Evolutionary conservation across 1,284 basidiomycete genomes (phyloP).

Genomic region (Cryptococcus neoformans): DNA sequence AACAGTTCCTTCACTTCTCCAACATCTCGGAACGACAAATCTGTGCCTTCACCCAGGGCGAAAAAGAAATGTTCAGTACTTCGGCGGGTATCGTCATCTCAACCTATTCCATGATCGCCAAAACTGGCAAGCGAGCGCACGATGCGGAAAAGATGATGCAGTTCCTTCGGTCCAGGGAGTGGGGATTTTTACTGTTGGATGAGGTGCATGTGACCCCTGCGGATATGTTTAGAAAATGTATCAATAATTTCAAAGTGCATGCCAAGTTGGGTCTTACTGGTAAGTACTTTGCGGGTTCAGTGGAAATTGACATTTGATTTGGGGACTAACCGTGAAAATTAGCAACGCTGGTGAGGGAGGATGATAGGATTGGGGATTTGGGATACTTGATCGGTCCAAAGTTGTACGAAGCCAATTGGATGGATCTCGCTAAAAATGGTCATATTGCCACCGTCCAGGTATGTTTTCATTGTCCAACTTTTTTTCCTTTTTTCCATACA

Average conservation of each 20-base stretch:
- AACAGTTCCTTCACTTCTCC: slow-evolving; percentile 96
- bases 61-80: slow-evolving; percentile 89
- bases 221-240: slow-evolving; percentile 92
- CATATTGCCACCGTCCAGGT: slow-evolving; percentile 99
- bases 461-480: slow-evolving; percentile 23
- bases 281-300: slow-evolving; percentile 44
- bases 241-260: slow-evolving; percentile 96
- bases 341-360: slow-evolving; percentile 97
- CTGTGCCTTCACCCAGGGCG: slow-evolving; percentile 91
- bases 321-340: slow-evolving; percentile 1
- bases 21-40: slow-evolving; percentile 94
- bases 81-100: slow-evolving; percentile 90
- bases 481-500: neutral
- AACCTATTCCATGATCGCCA: slow-evolving; percentile 98
- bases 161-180: slow-evolving; percentile 88
- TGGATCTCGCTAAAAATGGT: slow-evolving; percentile 98
- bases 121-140: slow-evolving; percentile 91
- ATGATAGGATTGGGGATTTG: slow-evolving; percentile 97
- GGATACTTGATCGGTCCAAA: slow-evolving; percentile 99
- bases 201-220: slow-evolving; percentile 98
- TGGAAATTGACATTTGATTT: neutral
- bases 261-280: slow-evolving; percentile 93
- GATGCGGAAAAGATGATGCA: slow-evolving; percentile 99
- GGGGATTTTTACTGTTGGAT: slow-evolving; percentile 93
- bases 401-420: slow-evolving; percentile 99